phyloP scores from a whole-genome alignment of 2,329 filamentous ascomycete genomes.

The Hypoxylon sp. region DNA sequence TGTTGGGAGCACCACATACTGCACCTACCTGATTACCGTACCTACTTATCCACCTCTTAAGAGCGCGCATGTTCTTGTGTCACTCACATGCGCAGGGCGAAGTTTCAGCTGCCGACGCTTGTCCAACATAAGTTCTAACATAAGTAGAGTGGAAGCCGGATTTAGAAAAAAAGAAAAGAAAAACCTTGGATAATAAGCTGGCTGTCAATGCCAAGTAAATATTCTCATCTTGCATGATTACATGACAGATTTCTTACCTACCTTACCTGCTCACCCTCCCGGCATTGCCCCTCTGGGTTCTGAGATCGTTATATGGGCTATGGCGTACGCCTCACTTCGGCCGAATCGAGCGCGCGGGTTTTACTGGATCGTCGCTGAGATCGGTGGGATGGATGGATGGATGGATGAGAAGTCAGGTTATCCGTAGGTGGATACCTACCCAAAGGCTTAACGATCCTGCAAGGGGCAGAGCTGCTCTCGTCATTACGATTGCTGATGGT shows the following conservation, averaged over 20 bases:
- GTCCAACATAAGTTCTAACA: slow-evolving; percentile 3
- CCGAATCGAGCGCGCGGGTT: slow-evolving; percentile 9
- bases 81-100: slow-evolving; percentile 10
- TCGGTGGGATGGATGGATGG: background rate
- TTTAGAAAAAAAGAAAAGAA: background rate
- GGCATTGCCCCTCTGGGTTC: slow-evolving; percentile 12
- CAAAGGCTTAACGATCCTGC: slow-evolving; percentile 40
- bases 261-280: background rate
- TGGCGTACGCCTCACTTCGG: background rate
- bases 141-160: background rate
- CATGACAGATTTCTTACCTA: background rate
- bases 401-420: background rate
- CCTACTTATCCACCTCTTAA: background rate
- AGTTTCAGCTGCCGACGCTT: background rate
- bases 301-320: background rate
- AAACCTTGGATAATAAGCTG: background rate
- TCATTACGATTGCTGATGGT: slow-evolving; percentile 18
- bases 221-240: slow-evolving; percentile 12
- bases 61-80: background rate
- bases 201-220: background rate
- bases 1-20: slow-evolving; percentile 20
- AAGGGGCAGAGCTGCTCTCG: slow-evolving; percentile 33
- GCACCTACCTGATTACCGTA: background rate
- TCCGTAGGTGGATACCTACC: slow-evolving; percentile 17
- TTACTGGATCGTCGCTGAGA: slow-evolving; percentile 14